These are phyloP conservation scores for Mortierella polycephala DNA, from an alignment of 371 early-diverging fungal genomes.

Conservation along the genomic window DNA sequence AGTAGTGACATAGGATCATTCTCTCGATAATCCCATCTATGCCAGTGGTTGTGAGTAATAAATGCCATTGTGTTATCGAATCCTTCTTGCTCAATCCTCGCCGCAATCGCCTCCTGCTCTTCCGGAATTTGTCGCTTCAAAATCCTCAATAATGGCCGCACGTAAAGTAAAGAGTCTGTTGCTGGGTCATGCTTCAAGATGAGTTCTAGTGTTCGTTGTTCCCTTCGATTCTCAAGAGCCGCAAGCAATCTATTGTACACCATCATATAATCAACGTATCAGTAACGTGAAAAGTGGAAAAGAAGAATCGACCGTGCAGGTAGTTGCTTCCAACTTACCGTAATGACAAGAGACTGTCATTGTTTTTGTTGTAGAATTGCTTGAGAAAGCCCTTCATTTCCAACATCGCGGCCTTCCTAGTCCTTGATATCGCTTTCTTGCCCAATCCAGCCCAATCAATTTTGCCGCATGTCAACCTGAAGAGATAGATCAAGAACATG, in stretches of 20 bases:
- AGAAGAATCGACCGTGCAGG: background rate
- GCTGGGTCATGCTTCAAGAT: constrained; percentile 33
- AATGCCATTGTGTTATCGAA: too few relatives aligned
- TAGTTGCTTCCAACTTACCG: constrained; percentile 21
- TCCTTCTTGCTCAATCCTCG: too few relatives aligned
- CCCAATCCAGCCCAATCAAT: constrained; percentile 18
- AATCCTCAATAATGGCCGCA: constrained; percentile 20
- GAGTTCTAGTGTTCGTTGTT: constrained; percentile 20
- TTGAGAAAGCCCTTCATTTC: constrained; percentile 23
- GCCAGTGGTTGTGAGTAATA: too few relatives aligned
- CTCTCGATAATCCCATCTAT: too few relatives aligned
- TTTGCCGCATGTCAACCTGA: constrained; percentile 24
- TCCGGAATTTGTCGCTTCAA: constrained; percentile 5
- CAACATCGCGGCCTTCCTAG: constrained; percentile 14
- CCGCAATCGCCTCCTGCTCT: background rate
- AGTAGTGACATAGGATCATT: too few relatives aligned
- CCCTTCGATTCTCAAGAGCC: constrained; percentile 31
- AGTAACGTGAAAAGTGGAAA: background rate
- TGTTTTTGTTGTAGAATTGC: constrained; percentile 20
- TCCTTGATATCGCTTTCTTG: constrained; percentile 5
- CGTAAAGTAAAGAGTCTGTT: constrained; percentile 39
- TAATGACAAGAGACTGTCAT: constrained; percentile 22
- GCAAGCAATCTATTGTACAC: constrained; percentile 22
- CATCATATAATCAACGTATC: background rate
- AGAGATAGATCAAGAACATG: constrained; percentile 30